Evolutionary conservation across 164 flowering plant species (phyloP), one percentile per base, ranked within the genome.

Genomic region (Brasenia schreberi): DNA sequence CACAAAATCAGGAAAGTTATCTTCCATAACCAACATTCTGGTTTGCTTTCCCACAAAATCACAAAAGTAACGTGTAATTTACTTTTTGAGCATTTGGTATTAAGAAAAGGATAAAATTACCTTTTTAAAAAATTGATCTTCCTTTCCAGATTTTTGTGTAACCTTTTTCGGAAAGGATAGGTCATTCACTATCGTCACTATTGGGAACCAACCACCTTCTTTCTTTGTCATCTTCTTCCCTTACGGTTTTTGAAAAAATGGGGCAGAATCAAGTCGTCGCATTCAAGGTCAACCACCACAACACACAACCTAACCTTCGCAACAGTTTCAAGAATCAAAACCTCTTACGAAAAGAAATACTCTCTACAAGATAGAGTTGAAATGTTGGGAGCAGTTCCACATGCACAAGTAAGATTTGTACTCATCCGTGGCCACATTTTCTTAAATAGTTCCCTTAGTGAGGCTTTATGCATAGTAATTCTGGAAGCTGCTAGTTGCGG

Each of bases 401-500:
- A 94, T 87, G 82, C 97, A 77, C 84, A 73, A 81, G 99, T 94
- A 23, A 87, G 78, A 42, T 89, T 96, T 72, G 90, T 89, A 59
- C 67, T 94, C 64, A 79, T 89, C 64, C 78, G 87, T 74, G 99
- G 97, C 56, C 97, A 92, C 69, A 94, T 94, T 72, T 94, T 94
- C 77, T 80, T 91, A 68, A 94, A 94, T 81, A 91, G 96, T 74
- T 90, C 99, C 71, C 80, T 92, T 65, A 95, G 97, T 56, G 97
- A 95, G 81, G 99, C 99, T 33, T 95, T 95, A 75, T 95, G 99
- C 81, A 95, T 90, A 77, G 99, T 97, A 65, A 92, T 92, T 75
- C 68, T 95, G 81, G 99, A 95, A 81, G 99, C 99, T 66, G 97
- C 97, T 52, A 92, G 99, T 82, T 92, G 98, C 78, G 98, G 99